A percentile compares a stretch with the other conserved stretches of the same genome.
Conservation (phyloP, 1,139 yeast species). For the Protomyces arabidopsidicola region DNA sequence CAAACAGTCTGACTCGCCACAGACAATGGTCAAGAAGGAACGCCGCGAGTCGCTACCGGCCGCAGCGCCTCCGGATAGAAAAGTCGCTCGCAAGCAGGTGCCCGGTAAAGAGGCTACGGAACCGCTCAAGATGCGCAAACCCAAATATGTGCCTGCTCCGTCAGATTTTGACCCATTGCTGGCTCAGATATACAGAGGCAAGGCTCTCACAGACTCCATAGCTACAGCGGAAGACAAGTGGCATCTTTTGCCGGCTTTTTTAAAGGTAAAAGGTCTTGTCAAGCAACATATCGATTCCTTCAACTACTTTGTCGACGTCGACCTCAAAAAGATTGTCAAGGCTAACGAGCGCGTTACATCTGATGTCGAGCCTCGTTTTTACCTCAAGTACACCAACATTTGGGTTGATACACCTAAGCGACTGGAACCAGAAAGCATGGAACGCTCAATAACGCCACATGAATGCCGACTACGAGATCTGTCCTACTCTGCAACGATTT, state of each 20-base stretch:
- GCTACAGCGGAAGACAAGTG: slow-evolving; percentile 86
- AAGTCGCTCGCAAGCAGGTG: neutral
- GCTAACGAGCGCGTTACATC: slow-evolving; percentile 86
- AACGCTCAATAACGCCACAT: slow-evolving; percentile 67
- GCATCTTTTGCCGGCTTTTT: slow-evolving; percentile 90
- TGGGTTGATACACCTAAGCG: slow-evolving; percentile 61
- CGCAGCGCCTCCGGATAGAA: neutral
- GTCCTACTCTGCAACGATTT: slow-evolving; percentile 93
- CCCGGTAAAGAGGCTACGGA: neutral
- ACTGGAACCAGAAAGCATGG: slow-evolving; percentile 49
- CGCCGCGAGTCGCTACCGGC: neutral
- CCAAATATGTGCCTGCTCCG: neutral
- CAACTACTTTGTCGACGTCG: slow-evolving; percentile 91
- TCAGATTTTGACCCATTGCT: slow-evolving; percentile 60
- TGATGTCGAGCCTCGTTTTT: slow-evolving; percentile 96
- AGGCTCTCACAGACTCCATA: slow-evolving; percentile 77
- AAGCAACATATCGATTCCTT: slow-evolving; percentile 96
- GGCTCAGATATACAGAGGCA: slow-evolving; percentile 79
- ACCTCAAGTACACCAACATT: slow-evolving; percentile 83
- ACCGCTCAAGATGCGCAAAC: neutral
- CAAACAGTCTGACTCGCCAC: neutral
- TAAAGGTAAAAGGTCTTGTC: slow-evolving; percentile 91
- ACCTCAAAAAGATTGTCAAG: slow-evolving; percentile 79
- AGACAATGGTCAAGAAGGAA: neutral
- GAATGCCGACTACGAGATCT: slow-evolving; percentile 93